Base-by-base conservation (phyloP, 2,329 filamentous ascomycete species). In the Cryphonectria carpinicola region DNA sequence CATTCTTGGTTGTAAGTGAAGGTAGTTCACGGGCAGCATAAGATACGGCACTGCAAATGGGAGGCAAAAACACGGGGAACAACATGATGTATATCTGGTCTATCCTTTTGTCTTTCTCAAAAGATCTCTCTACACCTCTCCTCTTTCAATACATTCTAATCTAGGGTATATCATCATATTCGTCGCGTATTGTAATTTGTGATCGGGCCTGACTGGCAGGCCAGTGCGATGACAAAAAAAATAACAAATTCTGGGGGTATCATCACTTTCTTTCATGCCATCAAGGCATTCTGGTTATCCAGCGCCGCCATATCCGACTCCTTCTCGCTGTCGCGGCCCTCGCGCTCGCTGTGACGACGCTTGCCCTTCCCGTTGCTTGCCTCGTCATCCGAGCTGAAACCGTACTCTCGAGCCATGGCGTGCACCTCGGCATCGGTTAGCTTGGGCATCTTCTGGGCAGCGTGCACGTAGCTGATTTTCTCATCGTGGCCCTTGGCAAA, bases 401-500 rank as follows among this genome's bases (percentile, higher is more conserved):
- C 71, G 4, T 72, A 72, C 28, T 70, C 71, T 28, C 68, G 71
- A 2, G 71, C 71, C 71, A 72, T 72, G 54, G 69, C 71, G 46
- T 61, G 58, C 5, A 64, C 43, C 62, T 72, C 71, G 37, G 71
- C 52, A 17, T 62, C 61, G 39, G n/a, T 70, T 17, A 72, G 60
- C 66, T 60, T 70, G 6, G 71, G 71, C 56, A 72, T 63, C n/a
- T 54, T 6, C 66, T 72, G 7, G n/a, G 69, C 69, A 13, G 71
- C 69, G 39, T 69, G 41, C 25, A 72, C 71, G 43, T 69, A 71
- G 66, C 46, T 60, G 49, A 71, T 69, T 5, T 71, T 43, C 66
- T 72, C 71, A 49, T 66, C 64, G 49, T 58, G 54, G 22, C 69
- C 71, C 71, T 72, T 72, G 64, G 71, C 67, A 39, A 81, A 81